These are phyloP conservation scores for Blastobotrys serpentis DNA, from an alignment of 1,139 yeast genomes.

Conservation along the genomic window DNA sequence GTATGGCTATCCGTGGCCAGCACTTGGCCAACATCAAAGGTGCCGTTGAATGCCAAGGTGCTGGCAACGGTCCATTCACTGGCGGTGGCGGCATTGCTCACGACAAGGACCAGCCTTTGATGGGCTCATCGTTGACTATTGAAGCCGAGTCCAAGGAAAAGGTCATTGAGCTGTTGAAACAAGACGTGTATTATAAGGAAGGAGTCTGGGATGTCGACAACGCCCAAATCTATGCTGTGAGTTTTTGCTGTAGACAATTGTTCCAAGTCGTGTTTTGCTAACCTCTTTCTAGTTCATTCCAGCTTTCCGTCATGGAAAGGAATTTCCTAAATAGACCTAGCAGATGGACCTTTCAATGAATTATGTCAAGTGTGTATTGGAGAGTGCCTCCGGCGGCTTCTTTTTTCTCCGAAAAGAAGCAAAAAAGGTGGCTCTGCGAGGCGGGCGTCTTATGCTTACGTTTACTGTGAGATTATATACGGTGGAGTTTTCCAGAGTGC, in stretches of 20 bases:
- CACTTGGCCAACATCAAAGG: slow-evolving; percentile 48
- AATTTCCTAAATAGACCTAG: not conserved
- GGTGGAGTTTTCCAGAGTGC: too few species aligned
- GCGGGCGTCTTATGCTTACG: too few species aligned
- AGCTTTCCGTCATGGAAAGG: not conserved
- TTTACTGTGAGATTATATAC: too few species aligned
- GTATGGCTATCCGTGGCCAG: slow-evolving; percentile 48
- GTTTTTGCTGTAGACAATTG: slow-evolving; percentile 19
- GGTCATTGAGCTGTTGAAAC: slow-evolving; percentile 58
- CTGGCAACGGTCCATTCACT: slow-evolving; percentile 24
- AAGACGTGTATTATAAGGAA: slow-evolving; percentile 59
- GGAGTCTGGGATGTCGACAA: slow-evolving; percentile 78
- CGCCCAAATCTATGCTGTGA: slow-evolving; percentile 57
- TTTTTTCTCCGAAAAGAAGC: too few species aligned
- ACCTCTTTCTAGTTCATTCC: not conserved
- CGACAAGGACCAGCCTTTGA: slow-evolving; percentile 29
- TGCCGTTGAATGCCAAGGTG: not conserved
- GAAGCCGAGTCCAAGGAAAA: slow-evolving; percentile 64
- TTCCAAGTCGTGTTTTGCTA: too few species aligned
- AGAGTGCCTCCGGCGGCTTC: too few species aligned
- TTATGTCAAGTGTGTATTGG: not conserved
- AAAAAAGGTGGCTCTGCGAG: too few species aligned
- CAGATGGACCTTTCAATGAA: not conserved
- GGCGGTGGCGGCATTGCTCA: slow-evolving; percentile 46
- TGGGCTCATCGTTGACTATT: slow-evolving; percentile 67